phyloP scores from a whole-genome alignment of 106 monocot genomes.

The Posidonia australis region DNA sequence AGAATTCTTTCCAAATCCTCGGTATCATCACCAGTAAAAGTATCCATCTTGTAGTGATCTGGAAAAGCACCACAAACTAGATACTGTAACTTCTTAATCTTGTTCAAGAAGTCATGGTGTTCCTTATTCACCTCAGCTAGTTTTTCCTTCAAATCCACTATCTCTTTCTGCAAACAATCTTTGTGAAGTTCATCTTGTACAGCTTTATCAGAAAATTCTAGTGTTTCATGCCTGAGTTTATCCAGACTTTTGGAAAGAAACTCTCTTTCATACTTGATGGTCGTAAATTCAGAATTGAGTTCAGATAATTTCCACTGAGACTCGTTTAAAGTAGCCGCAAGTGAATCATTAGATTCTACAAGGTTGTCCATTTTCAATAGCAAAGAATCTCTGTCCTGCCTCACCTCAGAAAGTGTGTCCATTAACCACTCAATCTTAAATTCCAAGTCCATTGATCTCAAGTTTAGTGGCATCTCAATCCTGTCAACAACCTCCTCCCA shows the following conservation, averaged over 20 bases:
- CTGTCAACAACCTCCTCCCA: slow-evolving; percentile 71
- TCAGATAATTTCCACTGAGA: slow-evolving; percentile 69
- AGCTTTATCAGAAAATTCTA: slow-evolving; percentile 52
- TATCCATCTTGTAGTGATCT: slow-evolving; percentile 19
- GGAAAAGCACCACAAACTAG: slow-evolving; percentile 36
- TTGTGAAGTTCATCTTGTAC: slow-evolving; percentile 46
- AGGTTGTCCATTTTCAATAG: slow-evolving; percentile 60
- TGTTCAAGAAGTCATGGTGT: slow-evolving; percentile 25
- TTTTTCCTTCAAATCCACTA: slow-evolving; percentile 40
- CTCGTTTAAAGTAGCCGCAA: slow-evolving; percentile 49
- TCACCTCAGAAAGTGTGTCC: slow-evolving; percentile 41
- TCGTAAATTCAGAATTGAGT: slow-evolving; percentile 43
- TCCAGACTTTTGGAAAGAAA: slow-evolving; percentile 53
- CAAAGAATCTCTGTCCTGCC: slow-evolving; percentile 59
- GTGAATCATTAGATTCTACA: slow-evolving; percentile 59
- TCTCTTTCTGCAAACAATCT: slow-evolving; percentile 48
- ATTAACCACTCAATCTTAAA: slow-evolving; percentile 67
- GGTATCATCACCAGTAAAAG: slow-evolving; percentile 14
- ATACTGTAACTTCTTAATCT: slow-evolving; percentile 35
- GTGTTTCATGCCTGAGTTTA: slow-evolving; percentile 52
- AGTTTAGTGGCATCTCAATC: slow-evolving; percentile 58
- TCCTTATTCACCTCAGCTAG: slow-evolving; percentile 26
- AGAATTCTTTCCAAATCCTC: slow-evolving; percentile 42
- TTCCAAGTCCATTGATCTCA: slow-evolving; percentile 47
- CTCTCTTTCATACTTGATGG: slow-evolving; percentile 58